phyloP scores from a whole-genome alignment of 768 basidiomycete species.

The Tricholoma furcatifolium region DNA sequence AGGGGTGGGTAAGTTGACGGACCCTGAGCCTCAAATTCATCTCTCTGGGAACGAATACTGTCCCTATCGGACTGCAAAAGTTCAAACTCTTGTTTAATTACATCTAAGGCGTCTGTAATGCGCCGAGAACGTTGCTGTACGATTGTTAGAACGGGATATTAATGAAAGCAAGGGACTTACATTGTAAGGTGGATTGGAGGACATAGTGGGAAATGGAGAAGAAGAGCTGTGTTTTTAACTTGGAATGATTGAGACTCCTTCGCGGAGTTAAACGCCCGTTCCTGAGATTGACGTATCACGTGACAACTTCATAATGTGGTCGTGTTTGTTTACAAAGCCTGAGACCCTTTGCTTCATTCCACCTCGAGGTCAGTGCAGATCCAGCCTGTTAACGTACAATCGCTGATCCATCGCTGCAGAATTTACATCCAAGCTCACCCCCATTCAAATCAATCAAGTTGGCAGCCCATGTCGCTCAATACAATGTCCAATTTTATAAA shows the following conservation, averaged over 20 bases:
- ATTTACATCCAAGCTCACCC: conserved; percentile 15
- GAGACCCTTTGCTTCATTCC: conserved; percentile 10
- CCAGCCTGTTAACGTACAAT: neutral
- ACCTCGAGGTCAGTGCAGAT: conserved; percentile 10
- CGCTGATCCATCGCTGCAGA: conserved; percentile 10
- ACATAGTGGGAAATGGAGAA: too few relatives aligned
- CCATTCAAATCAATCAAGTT: conserved; percentile 59
- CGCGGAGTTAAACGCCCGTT: too few relatives aligned
- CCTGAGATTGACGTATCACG: too few relatives aligned
- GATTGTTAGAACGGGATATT: too few relatives aligned
- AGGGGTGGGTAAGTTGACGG: neutral
- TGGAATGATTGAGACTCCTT: too few relatives aligned
- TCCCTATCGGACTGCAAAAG: conserved; percentile 51
- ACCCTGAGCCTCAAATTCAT: conserved; percentile 92
- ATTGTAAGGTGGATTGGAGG: too few relatives aligned
- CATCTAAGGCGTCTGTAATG: conserved; percentile 70
- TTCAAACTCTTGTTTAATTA: conserved; percentile 81
- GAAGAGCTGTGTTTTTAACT: too few relatives aligned
- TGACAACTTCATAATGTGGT: conserved; percentile 1
- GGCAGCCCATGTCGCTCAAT: conserved; percentile 80
- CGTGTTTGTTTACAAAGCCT: conserved; percentile 14
- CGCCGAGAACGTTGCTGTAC: conserved; percentile 28
- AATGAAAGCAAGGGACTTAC: too few relatives aligned
- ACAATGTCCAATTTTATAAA: conserved; percentile 71
- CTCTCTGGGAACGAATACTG: conserved; percentile 72